These are phyloP conservation scores for Actinidia chinensis DNA, from an alignment of 179 eudicot genomes.

Conservation along the genomic window DNA sequence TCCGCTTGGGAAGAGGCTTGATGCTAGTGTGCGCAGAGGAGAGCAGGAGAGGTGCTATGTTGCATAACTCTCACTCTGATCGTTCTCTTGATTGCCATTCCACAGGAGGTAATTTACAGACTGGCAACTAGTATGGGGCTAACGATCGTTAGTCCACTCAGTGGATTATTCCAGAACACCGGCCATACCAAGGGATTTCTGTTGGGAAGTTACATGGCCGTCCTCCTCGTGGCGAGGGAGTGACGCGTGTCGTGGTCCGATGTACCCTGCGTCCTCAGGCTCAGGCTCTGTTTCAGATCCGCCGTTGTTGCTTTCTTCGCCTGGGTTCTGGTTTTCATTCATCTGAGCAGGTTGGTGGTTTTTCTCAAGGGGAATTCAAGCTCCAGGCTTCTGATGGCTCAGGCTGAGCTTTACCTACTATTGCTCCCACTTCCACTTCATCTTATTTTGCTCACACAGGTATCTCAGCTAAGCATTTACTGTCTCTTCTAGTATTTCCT, in stretches of 20 bases:
- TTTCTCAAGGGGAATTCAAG: not conserved
- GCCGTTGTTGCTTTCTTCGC: not conserved
- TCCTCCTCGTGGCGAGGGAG: not conserved
- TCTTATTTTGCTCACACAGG: not conserved
- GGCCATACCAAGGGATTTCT: not conserved
- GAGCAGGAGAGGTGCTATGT: too few relatives aligned
- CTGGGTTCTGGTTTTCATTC: not conserved
- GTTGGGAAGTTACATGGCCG: constrained; percentile 2
- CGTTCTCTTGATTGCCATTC: too few relatives aligned
- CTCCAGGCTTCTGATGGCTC: not conserved
- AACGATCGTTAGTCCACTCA: not conserved
- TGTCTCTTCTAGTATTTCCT: not conserved
- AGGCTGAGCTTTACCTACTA: not conserved
- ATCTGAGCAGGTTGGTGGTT: not conserved
- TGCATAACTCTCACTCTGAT: too few relatives aligned
- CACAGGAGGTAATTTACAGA: not conserved
- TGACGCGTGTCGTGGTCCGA: not conserved
- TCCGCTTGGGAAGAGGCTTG: too few relatives aligned
- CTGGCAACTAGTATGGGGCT: not conserved
- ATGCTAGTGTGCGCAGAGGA: too few relatives aligned
- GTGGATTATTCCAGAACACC: not conserved
- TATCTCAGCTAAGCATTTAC: not conserved
- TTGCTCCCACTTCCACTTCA: not conserved
- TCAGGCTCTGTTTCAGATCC: not conserved
- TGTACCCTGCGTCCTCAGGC: not conserved